Percentiles rank a stretch among this genome's conserved stretches.
Evolutionary conservation across 2,329 filamentous ascomycete genomes (phyloP).

Genomic region (Exserohilum turcica): DNA sequence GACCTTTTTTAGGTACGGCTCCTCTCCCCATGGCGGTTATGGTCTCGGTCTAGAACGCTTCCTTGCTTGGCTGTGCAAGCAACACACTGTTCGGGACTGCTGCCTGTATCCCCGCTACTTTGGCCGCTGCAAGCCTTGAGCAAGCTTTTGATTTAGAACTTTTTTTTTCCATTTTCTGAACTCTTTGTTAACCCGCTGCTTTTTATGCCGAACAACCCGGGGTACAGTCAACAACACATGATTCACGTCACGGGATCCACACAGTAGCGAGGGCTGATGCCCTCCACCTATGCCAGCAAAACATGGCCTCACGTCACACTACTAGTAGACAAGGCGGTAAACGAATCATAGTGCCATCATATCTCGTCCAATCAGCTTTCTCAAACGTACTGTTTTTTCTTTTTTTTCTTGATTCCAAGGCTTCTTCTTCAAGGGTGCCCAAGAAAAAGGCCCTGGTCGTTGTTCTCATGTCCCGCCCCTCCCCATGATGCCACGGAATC

Average conservation of each 20-base stretch:
- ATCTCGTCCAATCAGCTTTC: neutral
- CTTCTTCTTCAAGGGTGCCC: neutral
- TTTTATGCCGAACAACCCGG: neutral
- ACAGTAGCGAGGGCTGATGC: neutral
- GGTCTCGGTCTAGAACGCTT: slow-evolving; percentile 88
- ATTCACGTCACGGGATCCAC: neutral
- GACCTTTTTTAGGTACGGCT: slow-evolving; percentile 71
- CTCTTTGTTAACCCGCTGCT: neutral
- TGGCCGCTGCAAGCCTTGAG: slow-evolving; percentile 76
- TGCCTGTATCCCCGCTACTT: slow-evolving; percentile 83
- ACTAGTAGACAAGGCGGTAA: slow-evolving; percentile 4
- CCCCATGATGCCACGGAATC: slow-evolving; percentile 14
- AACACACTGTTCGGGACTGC: slow-evolving; percentile 69
- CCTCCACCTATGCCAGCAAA: neutral
- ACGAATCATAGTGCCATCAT: slow-evolving; percentile 13
- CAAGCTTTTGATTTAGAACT: neutral
- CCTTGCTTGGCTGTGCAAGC: slow-evolving; percentile 69
- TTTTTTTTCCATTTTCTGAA: neutral
- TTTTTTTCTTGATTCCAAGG: neutral
- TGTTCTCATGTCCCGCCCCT: too few species aligned
- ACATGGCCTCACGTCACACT: slow-evolving; percentile 11
- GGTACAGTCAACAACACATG: neutral
- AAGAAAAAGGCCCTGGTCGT: neutral
- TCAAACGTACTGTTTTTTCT: neutral
- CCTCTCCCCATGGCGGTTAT: slow-evolving; percentile 89